Evolutionary conservation across 2,329 filamentous ascomycete species (phyloP), one percentile per base, ranked within the genome.

Genomic region (Tolypocladium tundrense): DNA sequence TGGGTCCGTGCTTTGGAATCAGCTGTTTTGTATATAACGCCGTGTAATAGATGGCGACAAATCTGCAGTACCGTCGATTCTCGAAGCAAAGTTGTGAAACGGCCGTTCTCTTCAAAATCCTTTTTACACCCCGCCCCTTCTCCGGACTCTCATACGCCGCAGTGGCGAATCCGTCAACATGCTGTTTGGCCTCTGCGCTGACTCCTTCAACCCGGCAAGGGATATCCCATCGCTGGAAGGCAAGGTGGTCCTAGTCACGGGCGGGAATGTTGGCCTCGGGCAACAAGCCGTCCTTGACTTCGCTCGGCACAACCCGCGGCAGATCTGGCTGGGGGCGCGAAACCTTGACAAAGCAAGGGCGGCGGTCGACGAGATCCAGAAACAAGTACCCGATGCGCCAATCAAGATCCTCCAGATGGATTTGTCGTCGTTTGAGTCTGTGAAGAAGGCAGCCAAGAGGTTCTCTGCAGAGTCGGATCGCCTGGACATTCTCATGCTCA

Each of bases 241-340:
- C 59, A 87, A 86, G 68, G 87, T 91, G 14, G 89, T 84, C 50
- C 79, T 96, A 27, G 86, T 96, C 19, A 96, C 91, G 0, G 91
- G 91, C 56, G 91, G 89, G 68, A 90, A 90, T 50, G 79, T 88
- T 69, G 91, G 91, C 14, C 75, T 96, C 57, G 91, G 91, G 39
- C 77, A 95, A 61, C 59, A 64, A 31, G 52, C 63, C 31, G 45
- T 63, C n/a, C 56, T 66, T 9, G 62, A 67, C 24, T 61, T 59
- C 35, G 60, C 60, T 13, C 61, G 54, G 33, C 63, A 67, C 51
- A 57, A 42, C 10, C 64, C 65, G 19, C 55, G 54, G 11, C 58
- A 62, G 52, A 62, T 67, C 54, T 67, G 63, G 61, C 59, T 67
- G 21, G 61, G 62, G 5, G 73, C 63, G 61, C 77, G 64, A 35